Conservation (phyloP, 2,329 filamentous ascomycete species). For the Ophiostoma perfectum region DNA sequence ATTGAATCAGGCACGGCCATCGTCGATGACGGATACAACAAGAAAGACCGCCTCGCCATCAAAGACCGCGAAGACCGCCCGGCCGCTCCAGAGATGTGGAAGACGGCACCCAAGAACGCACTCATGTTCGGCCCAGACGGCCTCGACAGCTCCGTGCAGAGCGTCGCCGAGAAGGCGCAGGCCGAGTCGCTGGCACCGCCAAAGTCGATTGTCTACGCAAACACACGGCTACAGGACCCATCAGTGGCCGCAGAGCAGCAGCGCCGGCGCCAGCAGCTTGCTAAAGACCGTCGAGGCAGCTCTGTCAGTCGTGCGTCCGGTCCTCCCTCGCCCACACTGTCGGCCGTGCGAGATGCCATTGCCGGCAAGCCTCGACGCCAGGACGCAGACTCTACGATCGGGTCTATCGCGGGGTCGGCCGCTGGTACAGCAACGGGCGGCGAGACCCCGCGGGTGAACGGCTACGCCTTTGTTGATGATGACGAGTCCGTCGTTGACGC, state of each 20-base stretch:
- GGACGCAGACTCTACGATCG: slow-evolving; percentile 54
- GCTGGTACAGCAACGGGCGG: slow-evolving; percentile 40
- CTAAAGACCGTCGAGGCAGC: neutral
- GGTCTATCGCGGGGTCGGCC: slow-evolving; percentile 1
- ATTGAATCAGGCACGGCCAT: slow-evolving; percentile 40
- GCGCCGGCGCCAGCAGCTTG: neutral
- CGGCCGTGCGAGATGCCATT: slow-evolving; percentile 78
- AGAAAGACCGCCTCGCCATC: slow-evolving; percentile 56
- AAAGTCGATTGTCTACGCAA: slow-evolving; percentile 72
- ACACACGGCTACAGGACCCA: slow-evolving; percentile 67
- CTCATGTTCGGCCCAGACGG: slow-evolving; percentile 80
- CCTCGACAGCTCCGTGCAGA: slow-evolving; percentile 54
- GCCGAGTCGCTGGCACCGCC: slow-evolving; percentile 66
- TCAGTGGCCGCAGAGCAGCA: slow-evolving; percentile 28
- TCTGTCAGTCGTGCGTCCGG: slow-evolving; percentile 37
- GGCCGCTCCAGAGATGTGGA: slow-evolving; percentile 73
- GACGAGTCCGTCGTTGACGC: slow-evolving; percentile 42
- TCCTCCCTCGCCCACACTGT: slow-evolving; percentile 76
- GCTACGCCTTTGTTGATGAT: slow-evolving; percentile 91
- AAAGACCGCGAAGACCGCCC: slow-evolving; percentile 60
- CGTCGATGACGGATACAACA: slow-evolving; percentile 49
- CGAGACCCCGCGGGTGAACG: slow-evolving; percentile 86
- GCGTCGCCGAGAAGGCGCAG: slow-evolving; percentile 63
- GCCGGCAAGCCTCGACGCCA: slow-evolving; percentile 61
- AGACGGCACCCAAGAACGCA: slow-evolving; percentile 66